Evolutionary conservation across 345 rosid species (phyloP).

Genomic region (Aquilaria sinensis): DNA sequence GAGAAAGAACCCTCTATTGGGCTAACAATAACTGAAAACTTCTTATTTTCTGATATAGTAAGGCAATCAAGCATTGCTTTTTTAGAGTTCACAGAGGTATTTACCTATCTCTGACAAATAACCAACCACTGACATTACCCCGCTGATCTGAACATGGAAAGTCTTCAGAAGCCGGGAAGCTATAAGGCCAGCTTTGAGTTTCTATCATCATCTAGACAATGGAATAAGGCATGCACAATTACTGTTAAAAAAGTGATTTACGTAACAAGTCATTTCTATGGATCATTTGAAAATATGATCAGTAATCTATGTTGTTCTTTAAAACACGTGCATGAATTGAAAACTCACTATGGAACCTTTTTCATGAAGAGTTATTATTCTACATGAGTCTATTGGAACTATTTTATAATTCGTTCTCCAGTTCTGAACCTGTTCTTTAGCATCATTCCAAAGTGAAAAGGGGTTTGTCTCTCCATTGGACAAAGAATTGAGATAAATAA

Average conservation of each 20-base stretch:
- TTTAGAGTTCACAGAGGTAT: conserved; percentile 3
- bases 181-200: conserved; percentile 80
- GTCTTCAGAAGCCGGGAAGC: conserved; percentile 65
- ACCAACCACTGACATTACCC: conserved; percentile 58
- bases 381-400: not conserved
- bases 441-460: conserved; percentile 68
- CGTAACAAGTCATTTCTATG: too few relatives aligned
- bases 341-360: too few relatives aligned
- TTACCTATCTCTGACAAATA: conserved; percentile 61
- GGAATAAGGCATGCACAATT: too few relatives aligned
- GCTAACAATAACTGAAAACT: too few relatives aligned
- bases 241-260: too few relatives aligned
- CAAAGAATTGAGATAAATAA: conserved; percentile 63
- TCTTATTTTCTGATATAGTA: too few relatives aligned
- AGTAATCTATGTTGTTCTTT: too few relatives aligned
- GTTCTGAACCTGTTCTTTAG: conserved; percentile 58
- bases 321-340: too few relatives aligned
- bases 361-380: too few relatives aligned
- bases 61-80: too few relatives aligned
- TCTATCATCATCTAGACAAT: conserved; percentile 37
- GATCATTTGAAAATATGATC: too few relatives aligned
- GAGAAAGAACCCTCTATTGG: not conserved
- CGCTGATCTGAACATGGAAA: conserved; percentile 54
- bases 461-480: conserved; percentile 33
- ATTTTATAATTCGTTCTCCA: not conserved